These are phyloP conservation scores for Polyporus arcularius DNA, from an alignment of 768 basidiomycete genomes.

Conservation along the genomic window DNA sequence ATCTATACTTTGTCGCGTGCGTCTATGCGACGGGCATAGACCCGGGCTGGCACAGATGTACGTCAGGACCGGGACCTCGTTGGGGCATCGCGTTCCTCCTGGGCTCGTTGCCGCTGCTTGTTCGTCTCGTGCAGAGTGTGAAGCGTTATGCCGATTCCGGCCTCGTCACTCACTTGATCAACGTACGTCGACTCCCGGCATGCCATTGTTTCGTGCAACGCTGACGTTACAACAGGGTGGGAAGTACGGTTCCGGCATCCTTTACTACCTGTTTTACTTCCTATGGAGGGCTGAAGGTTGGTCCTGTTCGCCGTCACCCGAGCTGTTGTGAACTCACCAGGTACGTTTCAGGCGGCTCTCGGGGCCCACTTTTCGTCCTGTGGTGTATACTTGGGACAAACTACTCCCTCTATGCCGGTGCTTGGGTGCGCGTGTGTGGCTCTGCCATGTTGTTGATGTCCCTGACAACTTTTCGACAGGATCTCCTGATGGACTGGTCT, in stretches of 20 bases:
- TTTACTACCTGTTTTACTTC: conserved; percentile 68
- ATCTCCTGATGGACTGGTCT: conserved; percentile 92
- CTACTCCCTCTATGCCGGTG: conserved; percentile 68
- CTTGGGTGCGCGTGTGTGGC: conserved; percentile 64
- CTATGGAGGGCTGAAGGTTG: conserved; percentile 73
- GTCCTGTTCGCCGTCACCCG: neutral
- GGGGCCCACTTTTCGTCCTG: conserved; percentile 56
- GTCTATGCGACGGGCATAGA: conserved; percentile 52
- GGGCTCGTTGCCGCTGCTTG: conserved; percentile 64
- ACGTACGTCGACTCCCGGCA: conserved; percentile 49
- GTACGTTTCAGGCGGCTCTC: conserved; percentile 31
- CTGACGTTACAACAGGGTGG: conserved; percentile 58
- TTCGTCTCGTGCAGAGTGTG: conserved; percentile 83
- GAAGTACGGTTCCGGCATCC: conserved; percentile 74
- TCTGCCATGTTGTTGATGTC: neutral
- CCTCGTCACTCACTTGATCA: conserved; percentile 78
- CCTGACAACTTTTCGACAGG: conserved; percentile 42
- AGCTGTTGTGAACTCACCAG: neutral
- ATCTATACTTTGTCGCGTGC: conserved; percentile 75
- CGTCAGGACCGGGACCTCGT: conserved; percentile 36
- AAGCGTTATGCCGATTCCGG: conserved; percentile 84
- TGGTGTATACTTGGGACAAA: conserved; percentile 68
- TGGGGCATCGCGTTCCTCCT: conserved; percentile 70
- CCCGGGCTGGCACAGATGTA: conserved; percentile 57
- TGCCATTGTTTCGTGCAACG: neutral